Percentiles rank a stretch among this genome's conserved stretches.
Evolutionary conservation across 768 basidiomycete genomes (phyloP).

Genomic region (Gelatoporia subvermispora): DNA sequence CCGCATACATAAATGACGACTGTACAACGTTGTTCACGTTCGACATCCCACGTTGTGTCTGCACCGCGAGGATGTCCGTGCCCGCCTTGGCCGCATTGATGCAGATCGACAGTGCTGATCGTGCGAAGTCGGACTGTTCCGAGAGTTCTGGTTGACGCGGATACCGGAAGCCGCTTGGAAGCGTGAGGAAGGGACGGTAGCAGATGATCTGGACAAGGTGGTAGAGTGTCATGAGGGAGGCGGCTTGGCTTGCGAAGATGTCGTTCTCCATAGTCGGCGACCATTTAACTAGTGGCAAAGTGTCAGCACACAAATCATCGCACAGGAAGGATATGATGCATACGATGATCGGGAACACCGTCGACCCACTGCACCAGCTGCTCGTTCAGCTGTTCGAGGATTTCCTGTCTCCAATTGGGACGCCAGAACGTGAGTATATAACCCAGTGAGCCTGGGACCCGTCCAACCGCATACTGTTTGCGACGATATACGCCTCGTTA

Average conservation of each 20-base stretch:
- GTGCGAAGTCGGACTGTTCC: conserved; percentile 22
- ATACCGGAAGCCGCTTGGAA: conserved; percentile 25
- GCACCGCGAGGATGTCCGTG: conserved; percentile 53
- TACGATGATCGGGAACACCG: conserved; percentile 25
- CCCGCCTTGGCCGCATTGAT: conserved; percentile 55
- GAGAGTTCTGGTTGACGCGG: background rate
- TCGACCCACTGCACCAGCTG: conserved; percentile 34
- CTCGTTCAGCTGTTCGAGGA: conserved; percentile 41
- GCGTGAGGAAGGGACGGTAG: conserved; percentile 73
- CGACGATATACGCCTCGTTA: background rate
- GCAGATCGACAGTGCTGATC: conserved; percentile 73
- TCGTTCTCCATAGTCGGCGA: conserved; percentile 36
- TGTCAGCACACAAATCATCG: background rate
- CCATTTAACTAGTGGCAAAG: conserved; percentile 30
- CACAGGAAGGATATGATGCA: background rate
- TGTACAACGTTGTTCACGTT: conserved; percentile 37
- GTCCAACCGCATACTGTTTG: conserved; percentile 60
- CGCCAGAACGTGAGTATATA: too few relatives aligned
- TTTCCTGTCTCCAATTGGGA: conserved; percentile 23
- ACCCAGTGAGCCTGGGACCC: conserved; percentile 29
- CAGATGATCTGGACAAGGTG: conserved; percentile 68
- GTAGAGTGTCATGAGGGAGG: conserved; percentile 39
- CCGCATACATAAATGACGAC: conserved; percentile 46
- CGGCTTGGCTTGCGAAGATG: conserved; percentile 37
- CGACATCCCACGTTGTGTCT: conserved; percentile 22